Evolutionary conservation across 768 basidiomycete genomes (phyloP), one percentile per base, ranked within the genome.

Genomic region (Amyloporia xantha): DNA sequence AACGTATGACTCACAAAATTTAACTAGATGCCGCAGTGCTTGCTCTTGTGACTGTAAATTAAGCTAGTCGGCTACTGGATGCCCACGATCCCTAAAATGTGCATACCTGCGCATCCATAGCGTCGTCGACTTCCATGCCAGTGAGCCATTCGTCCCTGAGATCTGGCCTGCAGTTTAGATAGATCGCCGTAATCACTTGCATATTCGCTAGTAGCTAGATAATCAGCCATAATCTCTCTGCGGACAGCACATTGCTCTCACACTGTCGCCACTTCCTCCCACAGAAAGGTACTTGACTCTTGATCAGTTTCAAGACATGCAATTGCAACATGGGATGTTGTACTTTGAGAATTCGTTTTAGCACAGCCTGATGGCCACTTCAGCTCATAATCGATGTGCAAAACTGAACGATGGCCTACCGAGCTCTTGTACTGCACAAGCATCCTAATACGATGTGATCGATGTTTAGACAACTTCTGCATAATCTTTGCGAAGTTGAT

Each of bases 121-220:
- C 86, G 54, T 90, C 89, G 54, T 98, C 95, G 9, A 90, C 83
- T 64, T 98, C 95, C 12, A 82, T 83, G 1, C 91, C 91, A 11
- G 92, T 87, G 36, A 99, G 75, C 96, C 96, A 99, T 61, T 98
- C 96, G 65, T 99, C 96, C 17, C 95, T 79, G 36, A 99, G 75
- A 62, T 98, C 95, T 6, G 96, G 96, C 46, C 96, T 79, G 63
- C 94, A 97, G 61, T 97, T 96, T 50, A 98, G 73, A 66, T 99
- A 99, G 55, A 99, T 97, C 15, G 94, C 84, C 7, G 96, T 99
- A 58, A 99, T 98, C 48, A 98, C 90, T 69, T 99, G 98, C 96
- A 99, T 99, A 66, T 98, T 99, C 19, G 91, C 95, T 98, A 61
- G 12, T 33, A 44, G 28, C 20, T 47, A 44, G 38, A 9, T 19